Base-by-base conservation (phyloP, 2,329 filamentous ascomycete genomes). In the Ophiostoma sp. region DNA sequence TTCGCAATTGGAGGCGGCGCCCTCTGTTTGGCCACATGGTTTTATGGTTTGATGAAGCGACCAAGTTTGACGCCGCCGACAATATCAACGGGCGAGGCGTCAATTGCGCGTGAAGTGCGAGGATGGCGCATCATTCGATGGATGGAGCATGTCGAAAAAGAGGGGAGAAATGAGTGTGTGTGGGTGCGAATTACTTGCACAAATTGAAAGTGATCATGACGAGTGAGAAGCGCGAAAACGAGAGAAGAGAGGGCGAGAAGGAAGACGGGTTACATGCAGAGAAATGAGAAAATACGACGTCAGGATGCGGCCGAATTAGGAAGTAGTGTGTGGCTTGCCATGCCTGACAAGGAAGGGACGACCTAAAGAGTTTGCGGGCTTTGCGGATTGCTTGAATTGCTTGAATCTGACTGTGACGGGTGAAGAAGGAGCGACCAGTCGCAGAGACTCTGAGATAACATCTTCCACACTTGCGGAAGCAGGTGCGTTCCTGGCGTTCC, bases 401-500 rank as follows among this genome's bases (percentile, higher is more conserved):
- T 33, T 28, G 28, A 22, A 66, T 48, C 15, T 48, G 42, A 19
- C 42, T 48, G 39, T 52, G 50, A 55, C 28, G 42, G 64, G 25
- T 31, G 64, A 50, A 50, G 64, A 50, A 68, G 64, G 64, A 68
- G 28, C 64, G 45, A 50, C 64, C 42, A 33, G 42, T 31, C 4
- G 25, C 15, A 50, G 15, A 33, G 3, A 31, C 33, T 42, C 17
- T 48, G 25, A n/a, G 64, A 68, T 45, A 68, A 28, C 31, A 33
- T 39, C 22, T 68, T 25, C 11, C 45, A 55, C 8, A 39, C 48
- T 36, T 42, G 50, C 28, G 42, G 2, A 25, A 19, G 68, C 48
- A 57, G 68, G 68, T 19, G 33, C 68, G 50, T 70, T 70, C 66
- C 68, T 69, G 66, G 42, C 28, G 66, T 52, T 52, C 66, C 66